Percentiles rank a stretch among this genome's conserved stretches.
Conservation (phyloP, 352 stramenopile genomes). For the Hyaloperonospora arabidopsidis region DNA sequence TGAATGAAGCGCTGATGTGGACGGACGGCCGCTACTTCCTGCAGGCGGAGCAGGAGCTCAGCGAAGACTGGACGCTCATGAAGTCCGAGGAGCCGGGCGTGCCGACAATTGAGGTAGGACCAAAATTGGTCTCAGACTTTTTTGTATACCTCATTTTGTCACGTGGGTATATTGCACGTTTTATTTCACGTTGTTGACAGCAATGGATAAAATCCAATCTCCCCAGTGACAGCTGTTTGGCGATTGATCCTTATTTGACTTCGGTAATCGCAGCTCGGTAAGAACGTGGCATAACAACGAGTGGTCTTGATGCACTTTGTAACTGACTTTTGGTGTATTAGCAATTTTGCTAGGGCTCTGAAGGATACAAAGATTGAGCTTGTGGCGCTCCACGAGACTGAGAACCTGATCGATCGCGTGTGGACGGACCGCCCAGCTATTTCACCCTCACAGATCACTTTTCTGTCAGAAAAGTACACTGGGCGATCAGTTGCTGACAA, state of each 20-base stretch:
- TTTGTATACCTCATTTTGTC: neutral
- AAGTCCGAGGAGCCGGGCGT: constrained; percentile 89
- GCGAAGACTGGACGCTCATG: constrained; percentile 92
- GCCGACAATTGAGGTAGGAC: constrained; percentile 77
- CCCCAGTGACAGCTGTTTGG: constrained; percentile 61
- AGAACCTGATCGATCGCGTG: constrained; percentile 94
- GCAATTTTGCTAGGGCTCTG: constrained; percentile 55
- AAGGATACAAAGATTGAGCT: constrained; percentile 67
- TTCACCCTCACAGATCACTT: constrained; percentile 76
- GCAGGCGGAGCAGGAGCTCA: constrained; percentile 92
- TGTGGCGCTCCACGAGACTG: constrained; percentile 59
- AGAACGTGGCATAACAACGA: neutral
- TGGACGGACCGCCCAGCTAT: constrained; percentile 83
- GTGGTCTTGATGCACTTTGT: neutral
- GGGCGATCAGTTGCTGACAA: constrained; percentile 89
- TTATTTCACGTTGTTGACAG: constrained; percentile 13
- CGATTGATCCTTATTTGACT: constrained; percentile 93
- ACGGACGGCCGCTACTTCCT: constrained; percentile 98
- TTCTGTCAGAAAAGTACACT: constrained; percentile 90
- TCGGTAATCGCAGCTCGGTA: constrained; percentile 80
- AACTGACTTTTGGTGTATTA: constrained; percentile 11
- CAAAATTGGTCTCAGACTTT: constrained; percentile 3
- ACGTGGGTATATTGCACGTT: neutral
- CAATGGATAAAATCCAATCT: constrained; percentile 73
- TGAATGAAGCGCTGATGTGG: constrained; percentile 90